Percentiles rank a stretch among this genome's conserved stretches.
Conservation (phyloP, 106 monocot species). For the Hemerocallis citrina region DNA sequence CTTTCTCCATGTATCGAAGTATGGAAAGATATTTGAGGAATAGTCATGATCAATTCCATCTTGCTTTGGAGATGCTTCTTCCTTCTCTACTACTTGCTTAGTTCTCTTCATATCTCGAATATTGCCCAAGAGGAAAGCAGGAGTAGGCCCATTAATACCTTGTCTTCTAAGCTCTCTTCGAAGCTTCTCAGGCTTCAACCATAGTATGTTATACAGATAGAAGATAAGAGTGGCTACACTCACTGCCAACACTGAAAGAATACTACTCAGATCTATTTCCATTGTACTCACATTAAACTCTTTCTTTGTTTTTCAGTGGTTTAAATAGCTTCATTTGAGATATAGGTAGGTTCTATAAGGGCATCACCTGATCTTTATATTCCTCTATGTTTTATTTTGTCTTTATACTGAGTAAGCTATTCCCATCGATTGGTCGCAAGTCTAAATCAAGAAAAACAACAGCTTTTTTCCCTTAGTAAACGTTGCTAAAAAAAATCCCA, state of each 20-base stretch:
- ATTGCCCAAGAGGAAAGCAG: conserved; percentile 25
- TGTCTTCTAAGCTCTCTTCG: conserved; percentile 17
- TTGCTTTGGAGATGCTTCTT: background rate
- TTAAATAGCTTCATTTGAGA: no score
- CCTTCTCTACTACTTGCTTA: background rate
- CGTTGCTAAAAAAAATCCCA: no score
- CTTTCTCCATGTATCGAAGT: conserved; percentile 40
- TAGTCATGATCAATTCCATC: conserved; percentile 19
- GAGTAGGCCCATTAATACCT: conserved; percentile 31
- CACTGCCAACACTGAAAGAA: background rate
- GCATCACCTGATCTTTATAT: no score
- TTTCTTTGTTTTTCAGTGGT: background rate
- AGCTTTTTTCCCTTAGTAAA: no score
- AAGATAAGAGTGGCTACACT: conserved; percentile 1
- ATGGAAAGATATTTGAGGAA: conserved; percentile 20
- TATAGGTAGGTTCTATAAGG: no score
- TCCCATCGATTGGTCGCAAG: no score
- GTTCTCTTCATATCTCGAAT: conserved; percentile 28
- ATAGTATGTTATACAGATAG: conserved; percentile 23
- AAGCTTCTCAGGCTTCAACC: conserved; percentile 20
- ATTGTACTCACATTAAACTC: background rate
- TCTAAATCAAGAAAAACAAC: no score
- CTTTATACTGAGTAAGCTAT: no score
- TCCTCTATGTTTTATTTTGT: no score
- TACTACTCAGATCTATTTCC: no score